Base-by-base conservation (phyloP, 371 early-diverging fungal species). In the Zychaea mexicana region DNA sequence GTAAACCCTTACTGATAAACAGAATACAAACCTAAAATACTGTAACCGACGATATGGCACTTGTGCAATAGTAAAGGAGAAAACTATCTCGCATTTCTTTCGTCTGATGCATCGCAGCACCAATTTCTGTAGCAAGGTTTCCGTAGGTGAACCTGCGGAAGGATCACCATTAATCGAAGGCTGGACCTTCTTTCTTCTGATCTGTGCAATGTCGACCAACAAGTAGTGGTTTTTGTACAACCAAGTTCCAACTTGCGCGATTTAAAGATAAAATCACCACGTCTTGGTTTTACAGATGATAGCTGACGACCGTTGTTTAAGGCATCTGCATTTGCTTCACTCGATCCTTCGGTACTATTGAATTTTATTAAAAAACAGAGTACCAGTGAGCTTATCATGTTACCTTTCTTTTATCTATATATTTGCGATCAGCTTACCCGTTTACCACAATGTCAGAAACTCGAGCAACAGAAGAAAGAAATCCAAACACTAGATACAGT, bases 241-340 rank as follows among this genome's bases (percentile, higher is more conserved):
- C 62, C 62, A 26, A 66, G 62, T 19, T 66, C 67, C 7, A 39
- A 9, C 27, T 61, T 52, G 52, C 61, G 28, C 6, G 57, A 22
- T 26, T 49, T 7, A 30, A 61, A 66, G 6, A 66, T 28, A 12
- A 58, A 61, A 49, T 66, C 67, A 24, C 47, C 33, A 12, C 38
- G 55, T 5, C 58, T 22, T 31, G 24, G 52, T 36, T 57, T 57
- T 19, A 66, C 42, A 2, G 61, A 61, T 6, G 66, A 61, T 15
- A 61, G 15, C n/a, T 38, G 38, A 21, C 61, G 8, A 17, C 52
- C 61, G 8, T 12, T 13, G 26, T 66, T 61, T 3, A 8, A 3
- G n/a, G 58, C 62, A 2, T 26, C 4, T 4, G 62, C 33, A 47
- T 66, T 66, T 7, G 67, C 61, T 2, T n/a, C 10, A 31, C 67